phyloP scores from a whole-genome alignment of 352 stramenopile genomes.

The Blastocystis sp. region DNA sequence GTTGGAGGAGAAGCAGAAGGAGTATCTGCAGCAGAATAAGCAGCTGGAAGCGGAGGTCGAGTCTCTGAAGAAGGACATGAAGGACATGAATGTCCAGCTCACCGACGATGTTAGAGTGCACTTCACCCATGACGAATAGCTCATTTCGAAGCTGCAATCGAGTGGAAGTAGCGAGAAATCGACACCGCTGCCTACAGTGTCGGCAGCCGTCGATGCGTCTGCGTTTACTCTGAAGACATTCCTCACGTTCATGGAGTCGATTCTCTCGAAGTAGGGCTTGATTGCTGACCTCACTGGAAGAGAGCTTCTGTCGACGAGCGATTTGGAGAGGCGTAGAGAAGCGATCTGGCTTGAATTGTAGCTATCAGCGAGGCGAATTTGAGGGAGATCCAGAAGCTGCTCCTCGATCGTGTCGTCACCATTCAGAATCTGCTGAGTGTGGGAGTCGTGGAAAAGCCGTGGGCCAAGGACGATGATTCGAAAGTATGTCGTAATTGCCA shows the following conservation, averaged over 20 bases:
- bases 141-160: not conserved
- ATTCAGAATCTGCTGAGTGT: not conserved
- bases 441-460: not conserved
- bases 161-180: not conserved
- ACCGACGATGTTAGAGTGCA: not conserved
- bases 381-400: not conserved
- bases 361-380: not conserved
- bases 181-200: not conserved
- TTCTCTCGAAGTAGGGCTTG: not conserved
- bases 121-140: not conserved
- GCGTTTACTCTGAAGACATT: conserved; percentile 9
- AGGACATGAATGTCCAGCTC: conserved; percentile 34
- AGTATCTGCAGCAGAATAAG: not conserved
- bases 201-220: not conserved
- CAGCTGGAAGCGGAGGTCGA: not conserved
- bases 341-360: not conserved
- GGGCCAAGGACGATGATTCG: not conserved
- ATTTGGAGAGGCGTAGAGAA: not conserved
- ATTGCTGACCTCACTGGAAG: not conserved
- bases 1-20: not conserved
- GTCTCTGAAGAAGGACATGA: not conserved
- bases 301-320: not conserved
- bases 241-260: not conserved
- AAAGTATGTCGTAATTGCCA: not conserved
- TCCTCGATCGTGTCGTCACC: not conserved